A percentile compares a stretch with the other conserved stretches of the same genome.
Conservation (phyloP, 495 filamentous ascomycete genomes). For the Neurospora terricola region DNA sequence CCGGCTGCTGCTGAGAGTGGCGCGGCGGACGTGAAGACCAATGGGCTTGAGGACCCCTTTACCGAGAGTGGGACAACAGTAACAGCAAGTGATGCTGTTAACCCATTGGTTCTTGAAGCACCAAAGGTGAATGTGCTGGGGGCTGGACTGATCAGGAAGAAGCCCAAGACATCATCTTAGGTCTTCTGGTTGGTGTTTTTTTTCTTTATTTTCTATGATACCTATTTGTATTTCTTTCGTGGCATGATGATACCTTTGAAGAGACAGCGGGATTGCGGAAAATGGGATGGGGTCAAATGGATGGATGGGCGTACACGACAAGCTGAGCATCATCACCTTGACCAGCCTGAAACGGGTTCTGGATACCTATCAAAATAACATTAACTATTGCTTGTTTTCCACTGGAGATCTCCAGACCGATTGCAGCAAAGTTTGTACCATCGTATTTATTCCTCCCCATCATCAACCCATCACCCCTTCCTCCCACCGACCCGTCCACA, state of each 20-base stretch:
- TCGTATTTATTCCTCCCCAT: background rate
- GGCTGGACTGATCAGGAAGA: slow-evolving; percentile 54
- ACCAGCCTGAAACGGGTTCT: background rate
- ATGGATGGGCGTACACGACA: background rate
- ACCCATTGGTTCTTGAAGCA: background rate
- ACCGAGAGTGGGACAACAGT: background rate
- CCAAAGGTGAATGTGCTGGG: slow-evolving; percentile 48
- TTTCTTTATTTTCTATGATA: background rate
- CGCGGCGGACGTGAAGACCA: slow-evolving; percentile 6
- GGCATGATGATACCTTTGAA: background rate
- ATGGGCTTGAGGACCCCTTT: background rate
- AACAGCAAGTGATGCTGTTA: background rate
- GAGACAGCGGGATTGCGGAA: background rate
- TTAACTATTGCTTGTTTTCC: too few relatives aligned
- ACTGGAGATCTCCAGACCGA: background rate
- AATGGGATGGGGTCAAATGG: background rate
- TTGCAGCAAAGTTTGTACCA: background rate
- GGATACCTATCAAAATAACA: background rate
- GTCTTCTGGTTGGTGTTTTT: background rate
- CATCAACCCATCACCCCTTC: background rate
- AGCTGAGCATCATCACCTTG: background rate
- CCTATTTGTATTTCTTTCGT: background rate
- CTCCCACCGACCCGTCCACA: background rate
- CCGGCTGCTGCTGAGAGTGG: background rate
- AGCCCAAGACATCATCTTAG: slow-evolving; percentile 38